Conservation (phyloP, 2,329 filamentous ascomycete species). For the Cladosporium phlei region DNA sequence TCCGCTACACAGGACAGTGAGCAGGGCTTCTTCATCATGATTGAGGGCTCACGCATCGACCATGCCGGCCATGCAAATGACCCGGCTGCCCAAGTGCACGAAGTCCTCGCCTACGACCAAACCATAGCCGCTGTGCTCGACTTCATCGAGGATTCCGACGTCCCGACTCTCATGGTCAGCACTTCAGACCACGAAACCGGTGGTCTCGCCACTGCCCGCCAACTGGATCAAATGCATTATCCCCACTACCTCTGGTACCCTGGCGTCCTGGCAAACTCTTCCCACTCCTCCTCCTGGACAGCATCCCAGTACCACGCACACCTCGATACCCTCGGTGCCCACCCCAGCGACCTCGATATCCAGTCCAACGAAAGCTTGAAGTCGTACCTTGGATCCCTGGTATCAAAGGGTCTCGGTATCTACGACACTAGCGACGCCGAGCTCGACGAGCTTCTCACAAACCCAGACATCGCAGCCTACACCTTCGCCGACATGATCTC, state of each 20-base stretch:
- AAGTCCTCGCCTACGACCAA: conserved; percentile 92
- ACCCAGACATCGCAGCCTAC: conserved; percentile 54
- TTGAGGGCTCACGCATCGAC: conserved; percentile 93
- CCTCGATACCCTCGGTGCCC: conserved; percentile 38
- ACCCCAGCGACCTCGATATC: conserved; percentile 30
- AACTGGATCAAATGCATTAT: conserved; percentile 58
- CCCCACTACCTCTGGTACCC: conserved; percentile 78
- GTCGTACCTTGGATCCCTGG: conserved; percentile 64
- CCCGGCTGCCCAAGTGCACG: conserved; percentile 58
- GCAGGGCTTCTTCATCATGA: conserved; percentile 97
- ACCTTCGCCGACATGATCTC: conserved; percentile 81
- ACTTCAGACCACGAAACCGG: conserved; percentile 98
- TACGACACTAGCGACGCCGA: conserved; percentile 67
- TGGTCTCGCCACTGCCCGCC: conserved; percentile 75
- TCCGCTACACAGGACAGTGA: conserved; percentile 78
- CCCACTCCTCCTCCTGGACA: conserved; percentile 67
- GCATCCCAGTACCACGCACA: conserved; percentile 58
- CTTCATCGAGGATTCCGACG: conserved; percentile 70
- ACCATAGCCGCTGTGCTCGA: conserved; percentile 78
- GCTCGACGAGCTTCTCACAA: conserved; percentile 59
- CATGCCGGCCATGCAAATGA: conserved; percentile 71
- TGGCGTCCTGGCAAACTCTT: conserved; percentile 72
- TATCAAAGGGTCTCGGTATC: conserved; percentile 71
- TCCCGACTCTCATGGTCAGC: conserved; percentile 74
- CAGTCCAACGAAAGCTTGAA: conserved; percentile 39